Percentiles rank a stretch among this genome's conserved stretches.
Evolutionary conservation across 2,329 filamentous ascomycete genomes (phyloP).

Genomic region (Penicillium rolfsii): DNA sequence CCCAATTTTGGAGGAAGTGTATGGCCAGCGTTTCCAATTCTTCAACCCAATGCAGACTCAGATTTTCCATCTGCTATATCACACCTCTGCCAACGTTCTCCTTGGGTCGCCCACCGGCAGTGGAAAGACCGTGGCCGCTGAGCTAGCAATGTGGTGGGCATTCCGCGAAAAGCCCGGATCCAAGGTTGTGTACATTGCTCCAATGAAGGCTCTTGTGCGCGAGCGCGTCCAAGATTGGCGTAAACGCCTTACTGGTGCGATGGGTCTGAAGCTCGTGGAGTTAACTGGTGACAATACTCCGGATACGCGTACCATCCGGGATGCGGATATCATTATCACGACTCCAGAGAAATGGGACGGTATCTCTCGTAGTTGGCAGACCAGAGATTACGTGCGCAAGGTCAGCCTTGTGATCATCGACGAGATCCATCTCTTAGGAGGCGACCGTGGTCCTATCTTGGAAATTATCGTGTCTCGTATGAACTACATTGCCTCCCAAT

Average conservation of each 20-base stretch:
- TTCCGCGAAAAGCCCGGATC: slow-evolving; percentile 92
- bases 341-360: slow-evolving; percentile 99
- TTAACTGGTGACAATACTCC: slow-evolving; percentile 98
- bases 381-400: slow-evolving; percentile 90
- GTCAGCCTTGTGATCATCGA: slow-evolving; percentile 97
- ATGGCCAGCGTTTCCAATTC: slow-evolving; percentile 84
- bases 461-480: slow-evolving; percentile 93
- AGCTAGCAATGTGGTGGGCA: slow-evolving; percentile 99
- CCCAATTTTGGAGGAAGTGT: slow-evolving; percentile 81
- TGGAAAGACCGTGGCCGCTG: slow-evolving; percentile 94
- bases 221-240: slow-evolving; percentile 97
- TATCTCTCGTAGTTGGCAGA: slow-evolving; percentile 98
- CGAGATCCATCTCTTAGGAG: slow-evolving; percentile 95
- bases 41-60: slow-evolving; percentile 99
- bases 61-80: slow-evolving; percentile 94
- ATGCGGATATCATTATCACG: slow-evolving; percentile 97
- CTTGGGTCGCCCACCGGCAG: slow-evolving; percentile 95
- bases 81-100: slow-evolving; percentile 88
- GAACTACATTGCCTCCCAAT: slow-evolving; percentile 98
- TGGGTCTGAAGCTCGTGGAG: slow-evolving; percentile 90
- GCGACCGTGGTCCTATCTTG: slow-evolving; percentile 93
- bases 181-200: slow-evolving; percentile 98
- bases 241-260: slow-evolving; percentile 73
- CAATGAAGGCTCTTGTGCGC: slow-evolving; percentile 97
- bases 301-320: slow-evolving; percentile 90